A percentile compares a stretch with the other conserved stretches of the same genome.
Evolutionary conservation across 495 filamentous ascomycete species (phyloP).

Genomic region (Choiromyces venosus): DNA sequence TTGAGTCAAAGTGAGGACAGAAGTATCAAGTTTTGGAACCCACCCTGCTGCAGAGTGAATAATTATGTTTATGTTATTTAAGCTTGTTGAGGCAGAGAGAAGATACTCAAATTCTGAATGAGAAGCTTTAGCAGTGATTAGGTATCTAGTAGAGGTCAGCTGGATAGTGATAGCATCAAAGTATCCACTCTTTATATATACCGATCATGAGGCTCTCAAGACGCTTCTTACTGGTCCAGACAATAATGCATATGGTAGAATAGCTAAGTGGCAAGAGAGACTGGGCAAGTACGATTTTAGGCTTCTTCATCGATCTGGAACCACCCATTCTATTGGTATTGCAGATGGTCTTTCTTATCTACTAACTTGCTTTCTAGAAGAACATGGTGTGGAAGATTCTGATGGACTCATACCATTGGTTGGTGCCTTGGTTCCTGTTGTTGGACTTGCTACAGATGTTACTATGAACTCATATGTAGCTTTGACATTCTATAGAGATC

Average conservation of each 20-base stretch:
- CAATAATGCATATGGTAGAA: not conserved
- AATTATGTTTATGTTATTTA: conserved; percentile 7
- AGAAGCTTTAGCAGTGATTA: conserved; percentile 10
- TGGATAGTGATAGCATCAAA: conserved; percentile 2
- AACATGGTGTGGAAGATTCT: too few species aligned
- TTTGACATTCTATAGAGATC: too few species aligned
- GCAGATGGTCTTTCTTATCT: too few species aligned
- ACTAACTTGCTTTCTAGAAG: too few species aligned
- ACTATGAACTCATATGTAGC: too few species aligned
- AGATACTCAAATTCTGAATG: conserved; percentile 1
- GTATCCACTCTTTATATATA: conserved; percentile 7
- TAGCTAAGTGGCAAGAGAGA: not conserved
- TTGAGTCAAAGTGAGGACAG: too few species aligned
- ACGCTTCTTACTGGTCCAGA: conserved; percentile 5
- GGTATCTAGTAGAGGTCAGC: not conserved
- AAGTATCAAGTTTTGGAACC: not conserved
- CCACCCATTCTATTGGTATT: too few species aligned
- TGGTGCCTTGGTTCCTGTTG: too few species aligned
- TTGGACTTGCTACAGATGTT: too few species aligned
- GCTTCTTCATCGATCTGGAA: too few species aligned
- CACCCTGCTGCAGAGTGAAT: not conserved
- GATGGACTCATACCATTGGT: too few species aligned
- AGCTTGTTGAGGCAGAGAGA: not conserved
- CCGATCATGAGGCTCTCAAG: conserved; percentile 1
- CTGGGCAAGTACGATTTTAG: not conserved